Evolutionary conservation across 352 stramenopile species (phyloP), one percentile per base, ranked within the genome.

Genomic region (Phytophthora quininea): DNA sequence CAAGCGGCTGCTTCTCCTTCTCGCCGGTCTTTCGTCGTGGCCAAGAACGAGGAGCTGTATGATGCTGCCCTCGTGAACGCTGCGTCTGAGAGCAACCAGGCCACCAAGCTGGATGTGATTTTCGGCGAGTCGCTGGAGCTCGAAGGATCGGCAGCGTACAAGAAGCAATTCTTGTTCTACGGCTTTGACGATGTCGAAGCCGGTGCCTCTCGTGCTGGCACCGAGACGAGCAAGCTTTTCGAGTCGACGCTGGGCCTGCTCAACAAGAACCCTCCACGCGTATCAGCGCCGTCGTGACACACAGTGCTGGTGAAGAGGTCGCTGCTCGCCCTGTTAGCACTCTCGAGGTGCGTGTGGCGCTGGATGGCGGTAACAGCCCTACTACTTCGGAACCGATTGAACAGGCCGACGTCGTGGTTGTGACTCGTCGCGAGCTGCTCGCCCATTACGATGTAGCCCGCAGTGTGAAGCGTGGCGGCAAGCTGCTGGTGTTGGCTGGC

Each of bases 121-220:
- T 89, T 82, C 45, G 81, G 83, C 19, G 62, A 77, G 3, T 51
- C 31, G 8, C 68, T 84, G 10, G 79, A 90, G 51, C 68, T 87
- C 14, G 60, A 73, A 15, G 72, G 61, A 33, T 58, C 58, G 0
- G 81, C 85, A 32, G 75, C 76, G 1, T 90, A 84, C 69, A 84
- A 88, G 9, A 97, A 93, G 58, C 88, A 98, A 71, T 97, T 90
- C 72, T 77, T 98, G 51, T 92, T 98, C 67, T 97, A 84, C 74
- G 89, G 90, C 40, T 97, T 93, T 66, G 88, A 91, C 40, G 88
- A 84, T 49, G 87, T 93, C 46, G 80, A 89, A 24, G 76, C 91
- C 35, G 79, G 86, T 24, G 53, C 38, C 27, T 67, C 81, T 58
- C 76, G 77, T 46, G 32, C 57, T 35, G 72, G 74, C 35, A 68